phyloP scores from a whole-genome alignment of 495 filamentous ascomycete genomes.

The Paragyromitra xinjiangensis region DNA sequence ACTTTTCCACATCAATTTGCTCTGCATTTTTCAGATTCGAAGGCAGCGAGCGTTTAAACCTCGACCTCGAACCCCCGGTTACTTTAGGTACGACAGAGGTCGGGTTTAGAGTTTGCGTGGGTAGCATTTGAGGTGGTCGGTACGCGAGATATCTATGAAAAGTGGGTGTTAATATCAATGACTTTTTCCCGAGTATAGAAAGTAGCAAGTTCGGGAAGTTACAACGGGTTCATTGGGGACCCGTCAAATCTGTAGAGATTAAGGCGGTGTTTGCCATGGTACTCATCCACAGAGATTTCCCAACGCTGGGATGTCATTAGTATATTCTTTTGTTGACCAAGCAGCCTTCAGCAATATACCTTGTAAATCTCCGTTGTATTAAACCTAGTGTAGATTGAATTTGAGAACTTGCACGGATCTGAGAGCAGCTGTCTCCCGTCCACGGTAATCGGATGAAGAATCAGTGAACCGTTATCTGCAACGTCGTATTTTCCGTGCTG shows the following conservation, averaged over 20 bases:
- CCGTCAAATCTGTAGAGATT: slow-evolving; percentile 74
- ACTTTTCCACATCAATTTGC: slow-evolving; percentile 65
- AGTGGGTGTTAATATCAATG: not conserved
- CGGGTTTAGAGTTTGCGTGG: slow-evolving; percentile 74
- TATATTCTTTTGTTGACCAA: not conserved
- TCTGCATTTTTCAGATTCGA: slow-evolving; percentile 61
- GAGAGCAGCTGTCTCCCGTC: slow-evolving; percentile 79
- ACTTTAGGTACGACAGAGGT: slow-evolving; percentile 50
- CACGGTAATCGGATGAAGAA: slow-evolving; percentile 69
- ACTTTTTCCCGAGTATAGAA: too few species aligned
- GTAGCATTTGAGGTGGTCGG: slow-evolving; percentile 77
- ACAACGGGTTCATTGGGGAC: slow-evolving; percentile 76
- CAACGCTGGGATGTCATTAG: slow-evolving; percentile 64
- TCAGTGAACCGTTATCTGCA: slow-evolving; percentile 65
- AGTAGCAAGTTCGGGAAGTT: slow-evolving; percentile 40
- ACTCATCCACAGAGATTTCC: slow-evolving; percentile 69
- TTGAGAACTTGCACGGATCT: slow-evolving; percentile 68
- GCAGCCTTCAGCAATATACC: slow-evolving; percentile 59
- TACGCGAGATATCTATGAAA: slow-evolving; percentile 63
- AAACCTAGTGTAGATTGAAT: slow-evolving; percentile 71
- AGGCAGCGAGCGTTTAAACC: slow-evolving; percentile 57
- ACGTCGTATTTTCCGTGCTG: slow-evolving; percentile 73
- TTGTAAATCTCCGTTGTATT: slow-evolving; percentile 73
- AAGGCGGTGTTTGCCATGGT: slow-evolving; percentile 70
- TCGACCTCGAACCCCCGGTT: slow-evolving; percentile 52